These are phyloP conservation scores for Nitzschia palea DNA, from an alignment of 108 stramenopile species.

Conservation along the genomic window DNA sequence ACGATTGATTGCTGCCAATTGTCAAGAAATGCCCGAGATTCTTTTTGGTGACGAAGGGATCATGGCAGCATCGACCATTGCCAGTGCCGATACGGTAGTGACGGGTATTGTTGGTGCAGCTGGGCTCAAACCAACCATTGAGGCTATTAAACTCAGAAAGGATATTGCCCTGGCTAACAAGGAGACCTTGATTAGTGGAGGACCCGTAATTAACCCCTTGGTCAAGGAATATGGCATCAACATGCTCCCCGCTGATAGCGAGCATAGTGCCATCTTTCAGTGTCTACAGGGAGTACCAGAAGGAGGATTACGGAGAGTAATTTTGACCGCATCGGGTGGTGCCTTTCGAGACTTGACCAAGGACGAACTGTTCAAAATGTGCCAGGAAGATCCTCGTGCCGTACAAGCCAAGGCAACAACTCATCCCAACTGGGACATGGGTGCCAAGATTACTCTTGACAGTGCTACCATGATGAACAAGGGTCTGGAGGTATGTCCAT, in stretches of 20 bases:
- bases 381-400: conserved; percentile 73
- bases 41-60: conserved; percentile 83
- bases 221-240: conserved; percentile 91
- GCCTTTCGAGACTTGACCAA: conserved; percentile 95
- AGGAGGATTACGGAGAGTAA: conserved; percentile 87
- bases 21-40: conserved; percentile 69
- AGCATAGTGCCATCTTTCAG: conserved; percentile 97
- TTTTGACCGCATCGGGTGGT: conserved; percentile 94
- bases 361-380: conserved; percentile 88
- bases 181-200: conserved; percentile 97
- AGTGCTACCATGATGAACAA: conserved; percentile 99
- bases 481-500: conserved; percentile 85
- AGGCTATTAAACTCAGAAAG: conserved; percentile 93
- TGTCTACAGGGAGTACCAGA: conserved; percentile 94
- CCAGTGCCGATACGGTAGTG: conserved; percentile 84
- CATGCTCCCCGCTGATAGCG: conserved; percentile 96
- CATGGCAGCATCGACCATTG: conserved; percentile 75
- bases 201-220: conserved; percentile 94
- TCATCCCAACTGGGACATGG: conserved; percentile 97
- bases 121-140: conserved; percentile 91
- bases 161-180: conserved; percentile 97
- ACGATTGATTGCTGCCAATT: conserved; percentile 49
- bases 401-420: conserved; percentile 95
- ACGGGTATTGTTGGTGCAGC: conserved; percentile 97
- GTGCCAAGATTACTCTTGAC: conserved; percentile 95